Evolutionary conservation across 1,284 basidiomycete species (phyloP).

Genomic region (Xerocomus nothofagi): DNA sequence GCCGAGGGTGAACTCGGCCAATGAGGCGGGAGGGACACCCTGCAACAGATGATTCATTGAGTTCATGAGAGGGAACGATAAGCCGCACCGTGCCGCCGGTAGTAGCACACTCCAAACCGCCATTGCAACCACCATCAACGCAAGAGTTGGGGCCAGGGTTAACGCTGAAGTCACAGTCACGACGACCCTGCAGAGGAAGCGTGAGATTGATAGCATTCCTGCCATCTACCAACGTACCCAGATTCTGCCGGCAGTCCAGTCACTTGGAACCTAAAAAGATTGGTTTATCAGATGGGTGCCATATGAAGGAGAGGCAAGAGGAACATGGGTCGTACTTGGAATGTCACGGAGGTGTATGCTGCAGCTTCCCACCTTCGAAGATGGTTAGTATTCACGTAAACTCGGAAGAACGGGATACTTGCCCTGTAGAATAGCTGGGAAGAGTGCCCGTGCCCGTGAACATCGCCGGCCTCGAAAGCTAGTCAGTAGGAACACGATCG

Average conservation of each 20-base stretch:
- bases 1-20: constrained; percentile 57
- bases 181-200: constrained; percentile 31
- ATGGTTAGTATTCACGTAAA: not conserved
- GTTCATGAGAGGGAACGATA: not conserved
- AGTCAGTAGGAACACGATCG: not conserved
- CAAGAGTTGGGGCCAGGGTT: constrained; percentile 54
- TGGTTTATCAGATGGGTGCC: not conserved
- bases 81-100: constrained; percentile 47
- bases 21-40: constrained; percentile 62
- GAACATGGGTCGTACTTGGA: constrained; percentile 18
- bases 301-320: not conserved
- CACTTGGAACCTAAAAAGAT: constrained; percentile 27
- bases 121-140: constrained; percentile 55
- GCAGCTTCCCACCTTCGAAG: constrained; percentile 27
- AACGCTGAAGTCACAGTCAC: constrained; percentile 40
- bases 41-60: constrained; percentile 10
- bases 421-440: constrained; percentile 31
- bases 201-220: not conserved
- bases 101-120: constrained; percentile 53
- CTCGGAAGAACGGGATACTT: not conserved
- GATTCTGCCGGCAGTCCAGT: constrained; percentile 33
- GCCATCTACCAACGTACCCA: constrained; percentile 22
- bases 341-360: constrained; percentile 27
- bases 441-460: constrained; percentile 27
- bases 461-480: constrained; percentile 31